Evolutionary conservation across 1,139 yeast species (phyloP).

Genomic region (Scheffersomyces quercinus): DNA sequence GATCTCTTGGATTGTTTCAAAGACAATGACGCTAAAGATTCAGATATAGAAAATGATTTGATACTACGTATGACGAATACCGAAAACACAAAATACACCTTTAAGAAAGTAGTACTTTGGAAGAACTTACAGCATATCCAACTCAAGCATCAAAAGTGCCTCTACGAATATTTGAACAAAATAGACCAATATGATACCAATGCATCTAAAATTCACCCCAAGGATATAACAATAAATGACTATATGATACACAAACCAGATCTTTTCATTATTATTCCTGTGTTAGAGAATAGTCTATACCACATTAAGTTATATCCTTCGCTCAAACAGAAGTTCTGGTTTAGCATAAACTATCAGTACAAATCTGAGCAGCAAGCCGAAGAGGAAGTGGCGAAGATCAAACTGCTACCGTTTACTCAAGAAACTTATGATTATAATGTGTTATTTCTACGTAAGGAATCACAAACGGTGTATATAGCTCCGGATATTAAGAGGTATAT

Average conservation of each 20-base stretch:
- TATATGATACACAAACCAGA: constrained; percentile 19
- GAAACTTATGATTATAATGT: constrained; percentile 3
- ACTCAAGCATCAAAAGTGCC: constrained; percentile 21
- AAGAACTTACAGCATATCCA: constrained; percentile 22
- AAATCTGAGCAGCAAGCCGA: constrained; percentile 6
- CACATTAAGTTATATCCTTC: constrained; percentile 25
- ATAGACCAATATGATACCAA: constrained; percentile 34
- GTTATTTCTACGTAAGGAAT: constrained; percentile 3
- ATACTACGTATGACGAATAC: constrained; percentile 6
- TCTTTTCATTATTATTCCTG: constrained; percentile 26
- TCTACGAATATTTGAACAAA: constrained; percentile 29
- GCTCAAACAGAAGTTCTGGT: constrained; percentile 44
- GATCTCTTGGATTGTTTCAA: constrained; percentile 15
- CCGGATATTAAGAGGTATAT: constrained; percentile 42
- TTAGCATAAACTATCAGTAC: constrained; percentile 18
- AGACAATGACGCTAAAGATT: background rate
- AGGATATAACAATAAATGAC: constrained; percentile 12
- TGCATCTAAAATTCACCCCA: constrained; percentile 11
- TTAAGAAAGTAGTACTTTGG: constrained; percentile 25
- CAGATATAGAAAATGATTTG: constrained; percentile 1
- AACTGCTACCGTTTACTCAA: background rate
- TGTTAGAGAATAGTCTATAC: constrained; percentile 17
- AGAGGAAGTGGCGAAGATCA: constrained; percentile 7
- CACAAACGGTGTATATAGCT: constrained; percentile 26
- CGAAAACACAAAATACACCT: constrained; percentile 4